Base-by-base conservation (phyloP, 495 filamentous ascomycete species). In the Thermothielavioides terrestris region DNA sequence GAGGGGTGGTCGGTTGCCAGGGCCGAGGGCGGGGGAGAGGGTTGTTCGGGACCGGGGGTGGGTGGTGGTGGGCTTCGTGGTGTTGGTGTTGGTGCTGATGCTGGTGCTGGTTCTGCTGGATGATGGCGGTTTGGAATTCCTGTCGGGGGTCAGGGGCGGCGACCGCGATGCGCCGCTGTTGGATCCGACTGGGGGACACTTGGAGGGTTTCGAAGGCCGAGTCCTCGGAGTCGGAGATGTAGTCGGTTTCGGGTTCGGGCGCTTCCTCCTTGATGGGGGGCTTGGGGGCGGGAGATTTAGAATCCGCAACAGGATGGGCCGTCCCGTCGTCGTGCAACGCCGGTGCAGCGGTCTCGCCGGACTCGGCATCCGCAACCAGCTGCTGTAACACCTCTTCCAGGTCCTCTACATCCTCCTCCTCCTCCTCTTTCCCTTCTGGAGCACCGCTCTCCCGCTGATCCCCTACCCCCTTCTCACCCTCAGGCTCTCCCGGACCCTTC, bases 1-100 rank as follows among this genome's bases (percentile, higher is more conserved):
- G 53, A 0, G 53, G 58, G 25, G 67, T 46, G 27, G 53, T 58
- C 21, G 56, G 56, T 9, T 56, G 52, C 62, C 61, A 64, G 2
- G 57, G 55, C 15, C 34, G 45, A 12, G 38, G 44, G 18, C 36
- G 35, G 36, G 27, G 32, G 61, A 49, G 10, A 55, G 56, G 27
- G n/a, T n/a, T 26, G 54, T 47, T 42, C 37, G 46, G 10, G 41
- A 26, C 15, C n/a, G 5, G 10, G 3, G 3, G 50, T 49, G 37
- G 51, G n/a, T n/a, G 23, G 22, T 59, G 49, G 7, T 55, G 18
- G 49, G 50, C 12, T 3, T 15, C 8, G 44, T 7, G 32, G 40
- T 36, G 15, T 18, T 7, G 18, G 21, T 41, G 26, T n/a, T 4
- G 50, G 21, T 37, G 23, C 22, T n/a, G 39, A 3, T n/a, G 21